phyloP scores from a whole-genome alignment of 2,329 filamentous ascomycete genomes.

The Sclerotinia borealis region DNA sequence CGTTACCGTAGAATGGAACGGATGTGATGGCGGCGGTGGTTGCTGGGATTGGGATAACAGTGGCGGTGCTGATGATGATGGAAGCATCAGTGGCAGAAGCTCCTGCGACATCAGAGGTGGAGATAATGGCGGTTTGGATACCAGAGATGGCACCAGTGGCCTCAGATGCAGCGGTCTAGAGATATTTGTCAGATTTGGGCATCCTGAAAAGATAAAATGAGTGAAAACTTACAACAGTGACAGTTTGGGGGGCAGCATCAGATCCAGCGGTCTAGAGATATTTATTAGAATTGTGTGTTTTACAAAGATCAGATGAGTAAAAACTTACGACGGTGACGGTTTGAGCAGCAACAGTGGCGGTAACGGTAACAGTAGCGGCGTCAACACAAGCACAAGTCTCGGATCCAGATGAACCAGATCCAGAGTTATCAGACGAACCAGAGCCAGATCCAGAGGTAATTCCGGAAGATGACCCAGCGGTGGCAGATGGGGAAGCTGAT shows the following conservation, averaged over 20 bases:
- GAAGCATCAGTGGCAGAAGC: neutral
- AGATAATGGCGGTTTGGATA: conserved; percentile 2
- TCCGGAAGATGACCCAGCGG: neutral
- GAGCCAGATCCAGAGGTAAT: neutral
- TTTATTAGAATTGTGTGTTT: conserved; percentile 4
- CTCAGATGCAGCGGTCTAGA: conserved; percentile 16
- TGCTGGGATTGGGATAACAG: conserved; percentile 25
- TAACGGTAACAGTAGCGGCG: conserved; percentile 27
- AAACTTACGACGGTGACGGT: conserved; percentile 29
- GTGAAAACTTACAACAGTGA: conserved; percentile 28
- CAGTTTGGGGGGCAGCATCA: conserved; percentile 19
- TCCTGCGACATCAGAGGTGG: neutral
- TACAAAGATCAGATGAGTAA: neutral
- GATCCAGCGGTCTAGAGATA: conserved; percentile 16
- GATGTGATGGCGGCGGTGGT: conserved; percentile 20
- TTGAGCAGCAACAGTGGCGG: conserved; percentile 21
- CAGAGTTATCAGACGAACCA: conserved; percentile 3
- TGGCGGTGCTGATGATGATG: conserved; percentile 23
- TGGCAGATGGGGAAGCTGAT: conserved; percentile 2
- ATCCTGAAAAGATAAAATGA: neutral
- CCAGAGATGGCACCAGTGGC: neutral
- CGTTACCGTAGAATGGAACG: conserved; percentile 7
- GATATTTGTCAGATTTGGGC: conserved; percentile 4
- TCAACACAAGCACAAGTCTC: conserved; percentile 10
- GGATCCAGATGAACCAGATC: conserved; percentile 9